A percentile compares a stretch with the other conserved stretches of the same genome.
These are phyloP conservation scores for Rubia peregrina DNA, from an alignment of 305 asterid species.

Conservation along the genomic window DNA sequence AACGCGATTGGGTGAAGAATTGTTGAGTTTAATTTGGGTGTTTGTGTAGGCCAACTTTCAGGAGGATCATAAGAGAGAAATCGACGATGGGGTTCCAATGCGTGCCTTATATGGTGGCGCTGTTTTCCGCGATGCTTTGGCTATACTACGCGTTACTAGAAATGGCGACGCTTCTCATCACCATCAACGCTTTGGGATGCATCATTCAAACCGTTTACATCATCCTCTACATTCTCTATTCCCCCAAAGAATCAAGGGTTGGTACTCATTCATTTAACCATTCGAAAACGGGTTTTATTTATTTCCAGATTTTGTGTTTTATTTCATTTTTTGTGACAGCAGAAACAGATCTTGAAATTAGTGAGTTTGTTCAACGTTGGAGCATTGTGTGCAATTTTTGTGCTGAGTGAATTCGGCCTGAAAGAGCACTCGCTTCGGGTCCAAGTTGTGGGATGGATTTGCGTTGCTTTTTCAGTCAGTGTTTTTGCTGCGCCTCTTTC, in stretches of 20 bases:
- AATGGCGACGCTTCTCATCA: conserved; percentile 42
- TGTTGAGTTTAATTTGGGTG: neutral
- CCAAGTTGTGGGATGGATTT: conserved; percentile 60
- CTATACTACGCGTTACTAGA: conserved; percentile 59
- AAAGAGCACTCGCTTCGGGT: conserved; percentile 17
- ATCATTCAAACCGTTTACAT: conserved; percentile 54
- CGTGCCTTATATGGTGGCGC: conserved; percentile 54
- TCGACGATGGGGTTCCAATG: conserved; percentile 72
- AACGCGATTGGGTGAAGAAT: neutral
- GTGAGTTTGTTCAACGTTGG: conserved; percentile 45
- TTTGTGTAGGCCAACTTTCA: conserved; percentile 53
- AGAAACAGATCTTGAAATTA: conserved; percentile 37
- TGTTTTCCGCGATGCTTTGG: conserved; percentile 71
- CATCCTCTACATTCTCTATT: conserved; percentile 41
- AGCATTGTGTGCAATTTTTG: conserved; percentile 27
- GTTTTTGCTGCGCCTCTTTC: conserved; percentile 69
- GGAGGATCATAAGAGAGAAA: conserved; percentile 49
- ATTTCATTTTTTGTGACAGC: conserved; percentile 2
- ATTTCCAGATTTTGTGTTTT: neutral
- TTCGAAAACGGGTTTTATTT: neutral
- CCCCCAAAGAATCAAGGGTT: conserved; percentile 50
- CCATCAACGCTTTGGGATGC: conserved; percentile 69
- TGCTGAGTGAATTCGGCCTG: conserved; percentile 32
- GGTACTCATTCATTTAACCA: neutral
- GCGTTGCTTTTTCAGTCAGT: conserved; percentile 46